Percentiles rank a stretch among this genome's conserved stretches.
Evolutionary conservation across 164 flowering plant species (phyloP).

Genomic region (Euptelea pleiosperma): DNA sequence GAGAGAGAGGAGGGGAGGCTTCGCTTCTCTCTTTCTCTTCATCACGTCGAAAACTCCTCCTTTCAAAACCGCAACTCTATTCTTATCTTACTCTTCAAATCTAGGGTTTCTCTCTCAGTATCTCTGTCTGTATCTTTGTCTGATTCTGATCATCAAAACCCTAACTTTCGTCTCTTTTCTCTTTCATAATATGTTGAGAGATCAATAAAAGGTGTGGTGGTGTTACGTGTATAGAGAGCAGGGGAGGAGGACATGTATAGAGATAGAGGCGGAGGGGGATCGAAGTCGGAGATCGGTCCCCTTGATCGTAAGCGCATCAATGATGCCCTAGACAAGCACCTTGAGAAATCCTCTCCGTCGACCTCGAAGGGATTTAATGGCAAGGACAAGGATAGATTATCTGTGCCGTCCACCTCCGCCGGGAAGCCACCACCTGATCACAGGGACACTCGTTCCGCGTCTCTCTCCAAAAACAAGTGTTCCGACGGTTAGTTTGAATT

Average conservation of each 20-base stretch:
- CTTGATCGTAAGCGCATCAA: conserved; percentile 67
- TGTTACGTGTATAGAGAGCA: too few relatives aligned
- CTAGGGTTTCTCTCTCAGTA: too few relatives aligned
- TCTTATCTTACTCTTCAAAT: too few relatives aligned
- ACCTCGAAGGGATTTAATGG: conserved; percentile 42
- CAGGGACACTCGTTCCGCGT: conserved; percentile 32
- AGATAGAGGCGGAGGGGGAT: conserved; percentile 31
- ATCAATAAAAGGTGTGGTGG: not conserved
- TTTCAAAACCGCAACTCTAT: too few relatives aligned
- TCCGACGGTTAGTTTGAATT: conserved; percentile 38
- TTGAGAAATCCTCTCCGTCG: conserved; percentile 69
- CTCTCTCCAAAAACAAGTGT: conserved; percentile 38
- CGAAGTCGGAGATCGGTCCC: conserved; percentile 35
- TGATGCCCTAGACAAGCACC: conserved; percentile 61
- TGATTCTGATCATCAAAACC: too few relatives aligned
- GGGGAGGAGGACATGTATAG: conserved; percentile 32
- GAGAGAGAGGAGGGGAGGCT: too few relatives aligned
- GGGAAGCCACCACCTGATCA: conserved; percentile 39
- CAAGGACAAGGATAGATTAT: conserved; percentile 37
- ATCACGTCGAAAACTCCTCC: too few relatives aligned
- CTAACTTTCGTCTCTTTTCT: too few relatives aligned
- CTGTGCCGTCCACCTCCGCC: conserved; percentile 28
- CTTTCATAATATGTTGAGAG: not conserved
- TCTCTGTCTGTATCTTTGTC: too few relatives aligned
- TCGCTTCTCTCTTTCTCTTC: too few relatives aligned